Evolutionary conservation across 306 rosid genomes (phyloP).

Genomic region (Albizia julibrissin): DNA sequence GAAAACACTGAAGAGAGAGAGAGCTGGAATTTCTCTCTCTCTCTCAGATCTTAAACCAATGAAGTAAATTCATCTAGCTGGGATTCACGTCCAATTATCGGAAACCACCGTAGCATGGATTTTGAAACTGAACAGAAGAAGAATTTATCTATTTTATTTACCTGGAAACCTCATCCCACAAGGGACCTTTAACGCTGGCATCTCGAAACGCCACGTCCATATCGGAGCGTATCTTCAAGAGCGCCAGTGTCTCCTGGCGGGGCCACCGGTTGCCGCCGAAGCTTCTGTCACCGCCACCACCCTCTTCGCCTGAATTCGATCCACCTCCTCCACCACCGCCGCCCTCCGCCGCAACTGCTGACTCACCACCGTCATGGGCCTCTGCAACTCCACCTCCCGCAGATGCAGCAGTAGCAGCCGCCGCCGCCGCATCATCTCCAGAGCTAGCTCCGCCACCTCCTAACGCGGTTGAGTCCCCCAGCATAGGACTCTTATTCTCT

Average conservation of each 20-base stretch:
- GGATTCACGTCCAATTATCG: conserved; percentile 20
- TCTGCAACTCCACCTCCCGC: neutral
- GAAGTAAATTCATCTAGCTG: neutral
- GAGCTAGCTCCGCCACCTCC: conserved; percentile 52
- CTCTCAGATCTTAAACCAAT: conserved; percentile 38
- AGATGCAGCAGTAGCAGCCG: conserved; percentile 11
- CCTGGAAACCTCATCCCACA: conserved; percentile 98
- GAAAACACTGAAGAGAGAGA: conserved; percentile 16
- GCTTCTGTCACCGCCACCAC: conserved; percentile 70
- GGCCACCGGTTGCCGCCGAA: conserved; percentile 97
- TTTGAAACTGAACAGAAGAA: neutral
- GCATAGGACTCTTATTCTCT: conserved; percentile 56
- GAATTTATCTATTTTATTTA: neutral
- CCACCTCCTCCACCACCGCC: conserved; percentile 32
- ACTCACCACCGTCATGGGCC: conserved; percentile 31
- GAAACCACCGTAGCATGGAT: neutral
- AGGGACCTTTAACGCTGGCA: conserved; percentile 92
- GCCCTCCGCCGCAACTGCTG: conserved; percentile 12
- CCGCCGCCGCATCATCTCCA: conserved; percentile 38
- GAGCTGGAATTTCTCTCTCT: neutral
- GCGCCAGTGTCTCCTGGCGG: conserved; percentile 79
- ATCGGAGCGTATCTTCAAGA: conserved; percentile 88
- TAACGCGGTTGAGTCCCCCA: conserved; percentile 71
- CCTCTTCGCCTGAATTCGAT: conserved; percentile 68
- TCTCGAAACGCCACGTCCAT: conserved; percentile 88